Evolutionary conservation across 169 alveolate genomes (phyloP).

Genomic region (Plasmodium cynomolgi): DNA sequence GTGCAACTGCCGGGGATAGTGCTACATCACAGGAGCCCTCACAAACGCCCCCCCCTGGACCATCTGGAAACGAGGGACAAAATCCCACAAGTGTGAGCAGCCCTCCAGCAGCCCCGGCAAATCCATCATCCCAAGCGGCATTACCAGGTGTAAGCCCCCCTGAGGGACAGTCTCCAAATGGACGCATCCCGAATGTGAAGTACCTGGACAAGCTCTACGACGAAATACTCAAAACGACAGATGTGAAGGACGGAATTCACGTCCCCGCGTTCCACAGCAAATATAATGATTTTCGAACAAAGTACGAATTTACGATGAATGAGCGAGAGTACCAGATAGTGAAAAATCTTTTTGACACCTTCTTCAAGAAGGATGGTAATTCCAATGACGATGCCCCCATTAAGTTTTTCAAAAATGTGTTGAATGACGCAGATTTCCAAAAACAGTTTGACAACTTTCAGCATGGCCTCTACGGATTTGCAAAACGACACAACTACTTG

Average conservation of each 20-base stretch:
- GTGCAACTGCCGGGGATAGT: not conserved
- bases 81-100: not conserved
- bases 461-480: slow-evolving; percentile 32
- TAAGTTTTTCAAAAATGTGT: not conserved
- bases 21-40: not conserved
- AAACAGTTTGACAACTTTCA: slow-evolving; percentile 3
- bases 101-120: not conserved
- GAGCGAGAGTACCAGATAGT: slow-evolving; percentile 3
- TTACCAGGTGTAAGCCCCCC: not conserved
- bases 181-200: not conserved
- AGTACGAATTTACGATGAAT: slow-evolving; percentile 12
- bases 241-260: not conserved
- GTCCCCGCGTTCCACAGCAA: not conserved
- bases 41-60: not conserved
- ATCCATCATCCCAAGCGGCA: not conserved
- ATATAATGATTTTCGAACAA: slow-evolving; percentile 1
- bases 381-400: not conserved
- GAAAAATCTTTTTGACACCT: not conserved
- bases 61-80: not conserved
- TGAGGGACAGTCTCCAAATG: not conserved
- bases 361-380: not conserved
- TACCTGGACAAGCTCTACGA: slow-evolving; percentile 21
- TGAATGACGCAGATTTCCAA: not conserved
- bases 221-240: not conserved
- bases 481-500: slow-evolving; percentile 18